Evolutionary conservation across 1,284 basidiomycete genomes (phyloP).

Genomic region (Pterulicium gracile): DNA sequence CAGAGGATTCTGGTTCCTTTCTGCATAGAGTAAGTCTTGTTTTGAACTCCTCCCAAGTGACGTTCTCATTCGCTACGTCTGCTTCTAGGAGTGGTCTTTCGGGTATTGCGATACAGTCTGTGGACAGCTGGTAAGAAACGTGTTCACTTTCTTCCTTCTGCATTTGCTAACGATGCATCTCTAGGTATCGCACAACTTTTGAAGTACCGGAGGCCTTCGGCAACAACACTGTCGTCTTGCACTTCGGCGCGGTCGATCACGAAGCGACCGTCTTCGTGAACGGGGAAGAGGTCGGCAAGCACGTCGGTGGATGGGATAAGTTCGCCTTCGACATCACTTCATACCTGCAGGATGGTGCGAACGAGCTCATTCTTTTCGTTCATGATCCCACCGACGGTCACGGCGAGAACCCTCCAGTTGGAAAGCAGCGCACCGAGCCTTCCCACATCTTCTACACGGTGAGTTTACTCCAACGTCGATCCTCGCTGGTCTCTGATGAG

Average conservation of each 20-base stretch:
- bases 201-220: constrained; percentile 7
- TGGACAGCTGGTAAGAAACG: constrained; percentile 1
- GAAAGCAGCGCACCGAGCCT: constrained; percentile 10
- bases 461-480: neutral
- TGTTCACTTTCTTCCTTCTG: neutral
- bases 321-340: constrained; percentile 12
- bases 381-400: constrained; percentile 10
- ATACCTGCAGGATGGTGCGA: constrained; percentile 5
- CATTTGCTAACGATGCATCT: neutral
- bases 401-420: constrained; percentile 8
- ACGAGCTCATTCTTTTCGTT: constrained; percentile 10
- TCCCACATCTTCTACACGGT: constrained; percentile 12
- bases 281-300: constrained; percentile 9
- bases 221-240: constrained; percentile 8
- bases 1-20: constrained; percentile 11
- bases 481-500: neutral
- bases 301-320: constrained; percentile 11
- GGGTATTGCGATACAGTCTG: constrained; percentile 10
- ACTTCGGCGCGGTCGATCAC: constrained; percentile 11
- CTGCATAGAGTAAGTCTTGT: constrained; percentile 9
- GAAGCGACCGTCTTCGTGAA: constrained; percentile 11
- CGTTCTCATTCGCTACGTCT: neutral
- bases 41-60: neutral
- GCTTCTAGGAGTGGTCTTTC: constrained; percentile 11
- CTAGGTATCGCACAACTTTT: constrained; percentile 9